Base-by-base conservation (phyloP, 331 rosid genomes). In the Acacia concinna region DNA sequence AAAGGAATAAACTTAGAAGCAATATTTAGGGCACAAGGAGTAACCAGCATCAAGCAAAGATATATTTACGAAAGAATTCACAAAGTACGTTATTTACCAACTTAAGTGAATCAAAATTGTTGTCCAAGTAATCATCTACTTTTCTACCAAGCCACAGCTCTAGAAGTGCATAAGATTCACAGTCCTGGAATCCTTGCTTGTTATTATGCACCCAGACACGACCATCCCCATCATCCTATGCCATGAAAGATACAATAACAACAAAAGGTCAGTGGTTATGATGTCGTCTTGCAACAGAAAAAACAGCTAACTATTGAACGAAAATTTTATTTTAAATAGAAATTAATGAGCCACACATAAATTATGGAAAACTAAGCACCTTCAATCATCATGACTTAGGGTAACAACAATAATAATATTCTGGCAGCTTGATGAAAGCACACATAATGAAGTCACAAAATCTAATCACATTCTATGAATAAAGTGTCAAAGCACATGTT, bases 131-230 rank as follows among this genome's bases (percentile, higher is more conserved):
- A 52, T 82, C 78, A 72, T 86, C 87, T 38, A 47, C 83, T 75
- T 78, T 86, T 59, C 40, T 59, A 75, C 87, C 86, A n/a, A 86
- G 85, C 90, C 92, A 86, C 52, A 47, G 31, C 84, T 86, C 92
- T 38, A 89, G 88, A 71, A 3, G 65, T n/a, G 84, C 88, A 73
- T 89, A 89, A 8, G 78, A 14, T 73, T 86, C 89, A 78, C 73
- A 86, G 73, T 89, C 92, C 77, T 89, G 92, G 70, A 89, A 89
- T 68, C 92, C 92, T 82, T 86, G 89, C 80, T 86, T 89, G 87
- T 86, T 86, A 68, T 81, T 89, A 78, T 78, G 92, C 83, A 89
- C 90, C 92, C 88, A 86, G 51, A 84, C 87, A 81, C 56, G 65
- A 18, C 86, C 92, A 77, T 78, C 77, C 13, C 9, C 67, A 68